phyloP scores from a whole-genome alignment of 345 rosid species.

The Pelargonium nanum region DNA sequence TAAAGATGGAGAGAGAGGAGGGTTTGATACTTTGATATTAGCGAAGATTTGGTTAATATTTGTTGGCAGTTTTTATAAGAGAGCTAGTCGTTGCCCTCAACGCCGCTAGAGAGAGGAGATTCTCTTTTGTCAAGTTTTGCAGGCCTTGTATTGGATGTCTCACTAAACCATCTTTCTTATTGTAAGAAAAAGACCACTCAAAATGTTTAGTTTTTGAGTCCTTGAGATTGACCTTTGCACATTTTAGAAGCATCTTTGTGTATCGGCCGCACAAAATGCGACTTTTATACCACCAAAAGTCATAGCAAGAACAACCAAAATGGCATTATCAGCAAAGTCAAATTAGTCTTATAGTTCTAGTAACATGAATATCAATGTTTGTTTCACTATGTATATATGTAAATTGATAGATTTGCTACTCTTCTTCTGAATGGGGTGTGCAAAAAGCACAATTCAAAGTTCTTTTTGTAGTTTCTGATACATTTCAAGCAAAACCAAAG shows the following conservation, averaged over 20 bases:
- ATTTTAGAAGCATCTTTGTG: neutral
- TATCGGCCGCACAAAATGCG: neutral
- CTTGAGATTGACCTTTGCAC: neutral
- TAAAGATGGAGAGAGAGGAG: neutral
- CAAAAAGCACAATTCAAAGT: neutral
- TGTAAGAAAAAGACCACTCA: neutral
- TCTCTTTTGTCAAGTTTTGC: conserved; percentile 26
- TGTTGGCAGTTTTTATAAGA: conserved; percentile 34
- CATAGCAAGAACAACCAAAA: too few relatives aligned
- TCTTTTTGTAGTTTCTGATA: too few relatives aligned
- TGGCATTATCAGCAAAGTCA: neutral
- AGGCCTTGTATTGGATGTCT: conserved; percentile 17
- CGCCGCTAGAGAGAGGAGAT: conserved; percentile 7
- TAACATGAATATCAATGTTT: too few relatives aligned
- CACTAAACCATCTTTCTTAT: conserved; percentile 6
- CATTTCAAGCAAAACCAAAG: too few relatives aligned
- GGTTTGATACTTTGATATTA: too few relatives aligned
- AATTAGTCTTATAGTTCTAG: neutral
- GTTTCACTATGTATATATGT: too few relatives aligned
- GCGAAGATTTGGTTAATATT: conserved; percentile 25
- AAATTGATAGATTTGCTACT: too few relatives aligned
- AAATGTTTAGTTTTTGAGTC: neutral
- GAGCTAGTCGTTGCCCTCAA: neutral
- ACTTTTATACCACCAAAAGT: neutral
- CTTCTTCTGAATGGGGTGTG: neutral